Evolutionary conservation across 2,329 filamentous ascomycete species (phyloP), one percentile per base, ranked within the genome.

Genomic region (Lanzia echinophila): DNA sequence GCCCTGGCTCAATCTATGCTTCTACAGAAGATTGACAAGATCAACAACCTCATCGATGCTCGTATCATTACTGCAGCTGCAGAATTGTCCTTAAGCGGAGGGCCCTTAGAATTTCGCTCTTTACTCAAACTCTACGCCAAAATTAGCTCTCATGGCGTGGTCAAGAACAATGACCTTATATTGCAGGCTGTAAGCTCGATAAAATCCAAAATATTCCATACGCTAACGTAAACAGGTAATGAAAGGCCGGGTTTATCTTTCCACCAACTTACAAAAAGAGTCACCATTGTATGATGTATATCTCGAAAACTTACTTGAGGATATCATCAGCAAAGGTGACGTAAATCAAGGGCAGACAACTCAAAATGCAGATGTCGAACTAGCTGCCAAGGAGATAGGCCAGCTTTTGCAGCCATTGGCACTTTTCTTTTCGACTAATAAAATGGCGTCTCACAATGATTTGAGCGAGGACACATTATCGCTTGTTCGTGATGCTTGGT

Each of bases 1-100:
- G 91, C 91, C 5, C 75, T 99, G 50, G 92, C 91, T 2, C 87
- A 96, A 63, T 95, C 90, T 1, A 96, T 99, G 84, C 81, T 99
- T 22, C 73, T 96, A n/a, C 94, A 99, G 67, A 97, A 99, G 70
- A 81, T 97, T 55, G 85, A 87, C 57, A 92, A 94, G 70, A 83
- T 96, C 53, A 94, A 83, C 65, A 77, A 81, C 56, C 74, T 79
- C 4, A 87, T 96, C 2, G 91, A 97, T 73, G 84, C 87, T 31
- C 86, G 86, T 53, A 94, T 99, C 56, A 86, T 97, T 52, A 83
- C 82, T 15, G 90, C 95, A 56, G 84, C 90, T 6, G 90, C 90
- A 8, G 77, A 82, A 6, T 73, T 99, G 53, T 87, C 90, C 32
- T 74, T 94, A 4, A 84, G 81, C 62, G 90, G 88, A 53, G 88